Evolutionary conservation across 495 filamentous ascomycete species (phyloP).

Genomic region (Penicillium turbatum): DNA sequence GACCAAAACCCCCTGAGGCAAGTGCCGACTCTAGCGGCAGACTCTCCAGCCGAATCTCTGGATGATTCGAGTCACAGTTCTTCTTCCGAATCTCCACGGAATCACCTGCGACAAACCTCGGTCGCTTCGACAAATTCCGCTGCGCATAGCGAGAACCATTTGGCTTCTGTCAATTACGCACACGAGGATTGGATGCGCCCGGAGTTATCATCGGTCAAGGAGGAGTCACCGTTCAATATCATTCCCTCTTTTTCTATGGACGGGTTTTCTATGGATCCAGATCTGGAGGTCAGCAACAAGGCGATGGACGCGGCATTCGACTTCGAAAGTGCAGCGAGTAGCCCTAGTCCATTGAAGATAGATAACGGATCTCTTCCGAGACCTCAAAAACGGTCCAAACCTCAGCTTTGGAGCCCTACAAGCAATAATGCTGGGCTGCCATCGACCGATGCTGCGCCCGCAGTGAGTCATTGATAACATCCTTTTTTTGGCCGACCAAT

Average conservation of each 20-base stretch:
- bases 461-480: slow-evolving; percentile 26
- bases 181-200: slow-evolving; percentile 42
- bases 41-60: slow-evolving; percentile 43
- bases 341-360: slow-evolving; percentile 51
- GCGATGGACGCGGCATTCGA: slow-evolving; percentile 64
- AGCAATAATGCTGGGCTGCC: slow-evolving; percentile 9
- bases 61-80: slow-evolving; percentile 44
- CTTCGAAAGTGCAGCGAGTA: slow-evolving; percentile 66
- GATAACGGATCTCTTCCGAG: slow-evolving; percentile 27
- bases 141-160: slow-evolving; percentile 38
- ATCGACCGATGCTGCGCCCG: slow-evolving; percentile 20
- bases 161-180: slow-evolving; percentile 32
- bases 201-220: slow-evolving; percentile 38
- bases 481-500: neutral
- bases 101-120: slow-evolving; percentile 38
- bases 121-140: slow-evolving; percentile 40
- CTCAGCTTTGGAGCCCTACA: slow-evolving; percentile 30
- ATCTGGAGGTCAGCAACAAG: slow-evolving; percentile 54
- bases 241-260: slow-evolving; percentile 37
- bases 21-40: slow-evolving; percentile 30
- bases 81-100: slow-evolving; percentile 41
- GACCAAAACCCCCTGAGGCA: slow-evolving; percentile 37
- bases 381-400: slow-evolving; percentile 20
- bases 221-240: slow-evolving; percentile 39
- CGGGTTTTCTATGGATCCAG: slow-evolving; percentile 33